Conservation (phyloP, 129 eudicot species). For the Centaurea solstitialis region DNA sequence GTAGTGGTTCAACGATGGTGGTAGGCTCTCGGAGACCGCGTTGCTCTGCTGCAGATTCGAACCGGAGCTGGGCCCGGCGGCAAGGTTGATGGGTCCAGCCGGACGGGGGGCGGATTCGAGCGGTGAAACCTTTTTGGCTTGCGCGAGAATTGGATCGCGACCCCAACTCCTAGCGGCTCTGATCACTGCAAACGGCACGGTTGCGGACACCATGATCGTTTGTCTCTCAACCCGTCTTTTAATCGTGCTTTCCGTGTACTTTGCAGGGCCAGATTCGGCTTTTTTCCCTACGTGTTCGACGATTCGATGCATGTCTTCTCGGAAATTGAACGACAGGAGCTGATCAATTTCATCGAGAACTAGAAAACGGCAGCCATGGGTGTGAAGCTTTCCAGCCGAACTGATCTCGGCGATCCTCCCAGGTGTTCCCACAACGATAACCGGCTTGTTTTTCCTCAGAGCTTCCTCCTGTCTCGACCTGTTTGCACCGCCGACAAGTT, state of each 20-base stretch:
- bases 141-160: slow-evolving; percentile 75
- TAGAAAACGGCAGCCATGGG: slow-evolving; percentile 69
- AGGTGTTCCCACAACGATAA: slow-evolving; percentile 90
- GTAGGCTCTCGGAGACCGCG: slow-evolving; percentile 60
- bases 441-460: slow-evolving; percentile 78
- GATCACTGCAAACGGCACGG: slow-evolving; percentile 87
- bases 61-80: slow-evolving; percentile 34
- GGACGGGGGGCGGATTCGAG: slow-evolving; percentile 57
- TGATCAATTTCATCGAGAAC: slow-evolving; percentile 91
- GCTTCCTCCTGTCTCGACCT: slow-evolving; percentile 87
- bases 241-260: slow-evolving; percentile 18
- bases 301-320: slow-evolving; percentile 93
- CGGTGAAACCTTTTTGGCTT: slow-evolving; percentile 65
- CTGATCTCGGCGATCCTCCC: slow-evolving; percentile 94
- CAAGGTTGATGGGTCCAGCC: slow-evolving; percentile 49
- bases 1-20: slow-evolving; percentile 79
- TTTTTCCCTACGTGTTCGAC: slow-evolving; percentile 86
- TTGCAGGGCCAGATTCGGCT: slow-evolving; percentile 40
- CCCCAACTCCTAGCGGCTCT: slow-evolving; percentile 91
- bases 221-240: slow-evolving; percentile 52
- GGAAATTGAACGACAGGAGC: slow-evolving; percentile 74
- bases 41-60: slow-evolving; percentile 34
- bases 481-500: slow-evolving; percentile 97
- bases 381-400: slow-evolving; percentile 85
- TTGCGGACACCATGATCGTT: slow-evolving; percentile 96